Evolutionary conservation across 257 asterid species (phyloP).

Genomic region (Salvia rosmarinus): DNA sequence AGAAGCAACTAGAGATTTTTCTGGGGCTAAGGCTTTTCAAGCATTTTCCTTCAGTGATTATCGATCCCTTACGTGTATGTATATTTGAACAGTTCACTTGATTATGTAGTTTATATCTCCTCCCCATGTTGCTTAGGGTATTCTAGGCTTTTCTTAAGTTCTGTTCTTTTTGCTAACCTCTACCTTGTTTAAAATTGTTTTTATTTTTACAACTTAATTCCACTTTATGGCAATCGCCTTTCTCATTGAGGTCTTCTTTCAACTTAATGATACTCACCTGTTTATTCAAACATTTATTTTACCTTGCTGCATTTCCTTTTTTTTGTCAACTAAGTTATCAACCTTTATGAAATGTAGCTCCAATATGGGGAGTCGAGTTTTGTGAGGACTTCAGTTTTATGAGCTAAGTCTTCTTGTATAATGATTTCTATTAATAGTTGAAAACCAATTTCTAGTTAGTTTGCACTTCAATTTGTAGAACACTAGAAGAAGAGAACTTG

Average conservation of each 20-base stretch:
- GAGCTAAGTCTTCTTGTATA: constrained; percentile 3
- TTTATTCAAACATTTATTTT: neutral
- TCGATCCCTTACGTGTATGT: constrained; percentile 80
- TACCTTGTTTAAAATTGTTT: neutral
- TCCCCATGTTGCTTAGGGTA: constrained; percentile 22
- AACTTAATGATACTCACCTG: constrained; percentile 13
- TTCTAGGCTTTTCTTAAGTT: constrained; percentile 18
- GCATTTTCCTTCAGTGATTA: constrained; percentile 85
- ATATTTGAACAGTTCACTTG: constrained; percentile 32
- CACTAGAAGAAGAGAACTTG: constrained; percentile 15
- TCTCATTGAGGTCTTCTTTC: constrained; percentile 21
- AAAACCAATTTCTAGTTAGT: constrained; percentile 16
- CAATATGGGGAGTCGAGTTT: constrained; percentile 21
- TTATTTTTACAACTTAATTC: constrained; percentile 3
- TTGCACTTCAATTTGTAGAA: constrained; percentile 14
- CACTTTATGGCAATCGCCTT: constrained; percentile 1
- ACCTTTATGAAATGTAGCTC: constrained; percentile 13
- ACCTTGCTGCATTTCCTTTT: constrained; percentile 16
- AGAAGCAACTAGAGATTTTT: constrained; percentile 92
- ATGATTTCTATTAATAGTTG: constrained; percentile 21
- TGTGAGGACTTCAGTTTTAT: constrained; percentile 29
- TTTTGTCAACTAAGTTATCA: constrained; percentile 10
- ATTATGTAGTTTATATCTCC: constrained; percentile 18
- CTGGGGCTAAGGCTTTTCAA: constrained; percentile 91
- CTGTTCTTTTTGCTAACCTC: constrained; percentile 20